Base-by-base conservation (phyloP, 805 yeast genomes). In the Candida argentea region DNA sequence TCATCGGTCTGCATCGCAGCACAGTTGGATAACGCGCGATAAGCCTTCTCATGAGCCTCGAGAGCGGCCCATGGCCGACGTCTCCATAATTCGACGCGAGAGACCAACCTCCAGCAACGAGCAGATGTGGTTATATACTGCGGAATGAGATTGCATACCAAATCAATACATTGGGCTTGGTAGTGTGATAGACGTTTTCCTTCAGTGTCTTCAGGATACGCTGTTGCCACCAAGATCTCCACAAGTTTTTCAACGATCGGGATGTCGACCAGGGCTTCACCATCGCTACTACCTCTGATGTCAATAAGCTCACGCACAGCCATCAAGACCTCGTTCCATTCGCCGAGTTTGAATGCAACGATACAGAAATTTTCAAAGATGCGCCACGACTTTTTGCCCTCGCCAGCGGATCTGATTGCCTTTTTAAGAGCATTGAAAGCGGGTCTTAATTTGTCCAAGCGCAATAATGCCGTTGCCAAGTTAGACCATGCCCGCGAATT, bases 401-500 rank as follows among this genome's bases (percentile, higher is more conserved):
- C 72, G 26, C 75, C 77, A 20, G 85, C 78, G 18, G 66, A 65
- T 22, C 78, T 60, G 12, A 83, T 66, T 0, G 97, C 95, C 37
- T 75, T 75, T 44, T 79, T 75, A 40, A 89, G 61, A 2, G 98
- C 95, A 37, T 72, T 75, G 45, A 83, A 78, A 0, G 97, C 94
- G 39, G 85, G 94, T 37, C 70, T 67, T 13, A 70, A 52, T 50
- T 82, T 81, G 29, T 69, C 76, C 29, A 69, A 46, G 36, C 69
- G 70, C 22, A 86, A 55, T 30, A 83, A 65, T 0, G 95, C 76
- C 7, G 91, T 76, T 4, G 94, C 85, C 42, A 91, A 64, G 46
- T 91, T 91, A 7, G 94, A 76, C 98, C 98, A 91, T 2, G 94
- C 73, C 46, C 74, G 74, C 2, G 87, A 64, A 43, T 76, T 85